A percentile compares a stretch with the other conserved stretches of the same genome.
phyloP scores from a whole-genome alignment of 805 yeast genomes.

The Metschnikowia kofuensis region DNA sequence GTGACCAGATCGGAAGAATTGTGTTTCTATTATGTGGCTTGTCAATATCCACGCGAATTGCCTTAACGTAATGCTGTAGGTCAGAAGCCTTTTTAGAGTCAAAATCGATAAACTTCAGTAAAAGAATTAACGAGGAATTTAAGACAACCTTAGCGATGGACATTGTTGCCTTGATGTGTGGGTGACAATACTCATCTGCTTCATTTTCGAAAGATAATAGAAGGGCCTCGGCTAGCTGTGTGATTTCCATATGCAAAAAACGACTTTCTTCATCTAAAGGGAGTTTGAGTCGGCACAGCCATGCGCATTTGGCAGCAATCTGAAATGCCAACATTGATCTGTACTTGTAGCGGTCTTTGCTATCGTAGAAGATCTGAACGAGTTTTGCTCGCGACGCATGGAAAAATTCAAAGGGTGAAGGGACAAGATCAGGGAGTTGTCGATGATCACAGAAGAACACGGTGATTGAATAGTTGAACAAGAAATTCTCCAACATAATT shows the following conservation, averaged over 20 bases:
- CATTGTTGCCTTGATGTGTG: conserved; percentile 6
- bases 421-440: conserved; percentile 10
- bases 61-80: conserved; percentile 2
- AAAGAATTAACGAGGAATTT: conserved; percentile 10
- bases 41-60: conserved; percentile 9
- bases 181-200: neutral
- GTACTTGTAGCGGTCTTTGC: conserved; percentile 7
- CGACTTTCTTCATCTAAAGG: conserved; percentile 5
- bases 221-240: conserved; percentile 7
- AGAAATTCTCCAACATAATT: conserved; percentile 15
- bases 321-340: conserved; percentile 15
- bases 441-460: conserved; percentile 15
- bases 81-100: neutral
- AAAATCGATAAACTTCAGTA: conserved; percentile 9
- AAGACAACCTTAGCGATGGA: conserved; percentile 13
- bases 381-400: conserved; percentile 5
- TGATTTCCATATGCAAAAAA: conserved; percentile 3
- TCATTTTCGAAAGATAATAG: conserved; percentile 4
- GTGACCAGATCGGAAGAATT: conserved; percentile 17
- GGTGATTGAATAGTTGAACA: conserved; percentile 17
- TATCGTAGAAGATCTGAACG: conserved; percentile 4
- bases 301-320: conserved; percentile 18
- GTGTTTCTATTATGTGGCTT: conserved; percentile 6
- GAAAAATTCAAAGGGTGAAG: conserved; percentile 14
- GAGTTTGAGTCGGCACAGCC: conserved; percentile 18